A percentile compares a stretch with the other conserved stretches of the same genome.
Evolutionary conservation across 305 asterid species (phyloP).

Genomic region (Fraxinus angustifolia): DNA sequence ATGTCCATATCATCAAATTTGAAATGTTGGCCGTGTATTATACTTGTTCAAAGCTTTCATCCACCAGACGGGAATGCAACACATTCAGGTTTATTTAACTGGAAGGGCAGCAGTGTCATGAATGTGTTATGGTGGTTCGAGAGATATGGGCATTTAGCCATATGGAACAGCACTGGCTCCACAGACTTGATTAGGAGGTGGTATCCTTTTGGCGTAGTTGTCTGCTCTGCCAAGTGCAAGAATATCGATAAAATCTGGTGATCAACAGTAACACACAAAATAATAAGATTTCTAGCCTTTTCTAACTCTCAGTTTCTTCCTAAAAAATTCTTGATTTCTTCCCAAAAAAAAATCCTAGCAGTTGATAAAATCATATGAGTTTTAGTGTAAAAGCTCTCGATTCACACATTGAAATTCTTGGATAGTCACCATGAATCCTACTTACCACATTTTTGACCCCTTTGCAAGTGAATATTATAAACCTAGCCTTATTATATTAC

Average conservation of each 20-base stretch:
- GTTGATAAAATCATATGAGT: neutral
- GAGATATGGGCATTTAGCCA: neutral
- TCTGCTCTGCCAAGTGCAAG: neutral
- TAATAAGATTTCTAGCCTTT: neutral
- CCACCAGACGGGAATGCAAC: neutral
- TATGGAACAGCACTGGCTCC: neutral
- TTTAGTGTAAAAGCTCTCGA: neutral
- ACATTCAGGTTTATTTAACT: neutral
- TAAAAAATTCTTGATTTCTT: neutral
- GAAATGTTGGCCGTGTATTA: neutral
- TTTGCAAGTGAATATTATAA: neutral
- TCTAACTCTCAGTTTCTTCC: neutral
- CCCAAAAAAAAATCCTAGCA: neutral
- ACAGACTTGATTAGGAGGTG: neutral
- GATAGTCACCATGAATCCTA: neutral
- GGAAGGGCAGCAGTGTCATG: neutral
- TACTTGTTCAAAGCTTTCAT: neutral
- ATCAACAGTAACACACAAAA: neutral
- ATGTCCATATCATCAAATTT: neutral
- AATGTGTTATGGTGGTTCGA: neutral
- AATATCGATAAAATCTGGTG: neutral
- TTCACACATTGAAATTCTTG: neutral
- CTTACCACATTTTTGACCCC: neutral
- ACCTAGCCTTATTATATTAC: neutral
- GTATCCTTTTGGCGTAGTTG: neutral